phyloP scores from a whole-genome alignment of 2,329 filamentous ascomycete species.

The Pseudohalonectria lignicola region DNA sequence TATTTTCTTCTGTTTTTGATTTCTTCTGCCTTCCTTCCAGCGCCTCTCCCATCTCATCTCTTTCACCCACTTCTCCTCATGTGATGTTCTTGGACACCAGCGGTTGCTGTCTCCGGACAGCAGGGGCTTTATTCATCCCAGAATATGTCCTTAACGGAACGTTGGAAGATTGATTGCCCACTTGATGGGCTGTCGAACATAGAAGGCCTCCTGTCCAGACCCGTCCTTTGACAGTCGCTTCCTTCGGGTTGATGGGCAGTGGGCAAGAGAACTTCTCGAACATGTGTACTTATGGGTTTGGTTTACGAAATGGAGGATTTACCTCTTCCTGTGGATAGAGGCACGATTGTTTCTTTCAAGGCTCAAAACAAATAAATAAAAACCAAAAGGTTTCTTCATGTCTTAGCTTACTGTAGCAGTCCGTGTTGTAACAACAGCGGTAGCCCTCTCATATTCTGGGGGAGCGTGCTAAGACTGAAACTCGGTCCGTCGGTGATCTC shows the following conservation, averaged over 20 bases:
- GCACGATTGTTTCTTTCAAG: no score
- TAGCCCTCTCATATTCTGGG: no score
- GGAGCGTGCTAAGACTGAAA: no score
- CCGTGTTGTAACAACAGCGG: no score
- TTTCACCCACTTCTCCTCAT: constrained; percentile 6
- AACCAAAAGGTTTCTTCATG: no score
- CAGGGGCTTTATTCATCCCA: constrained; percentile 59
- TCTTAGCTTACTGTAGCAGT: no score
- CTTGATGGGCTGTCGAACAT: constrained; percentile 15
- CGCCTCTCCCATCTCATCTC: not conserved
- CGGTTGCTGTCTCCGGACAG: constrained; percentile 66
- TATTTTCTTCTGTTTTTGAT: not conserved
- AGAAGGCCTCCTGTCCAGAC: constrained; percentile 26
- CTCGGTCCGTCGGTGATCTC: no score
- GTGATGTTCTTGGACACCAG: constrained; percentile 31
- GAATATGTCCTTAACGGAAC: constrained; percentile 71
- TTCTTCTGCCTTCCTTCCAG: not conserved
- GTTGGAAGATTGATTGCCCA: constrained; percentile 51
- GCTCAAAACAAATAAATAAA: no score
- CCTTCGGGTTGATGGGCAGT: constrained; percentile 22
- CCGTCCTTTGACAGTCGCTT: constrained; percentile 14
- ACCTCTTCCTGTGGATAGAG: no score
- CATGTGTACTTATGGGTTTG: constrained; percentile 6
- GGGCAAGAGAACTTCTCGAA: constrained; percentile 30
- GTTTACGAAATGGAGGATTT: no score